Percentiles rank a stretch among this genome's conserved stretches.
These are phyloP conservation scores for Acarospora socialis DNA, from an alignment of 2,329 filamentous ascomycete genomes.

Conservation along the genomic window DNA sequence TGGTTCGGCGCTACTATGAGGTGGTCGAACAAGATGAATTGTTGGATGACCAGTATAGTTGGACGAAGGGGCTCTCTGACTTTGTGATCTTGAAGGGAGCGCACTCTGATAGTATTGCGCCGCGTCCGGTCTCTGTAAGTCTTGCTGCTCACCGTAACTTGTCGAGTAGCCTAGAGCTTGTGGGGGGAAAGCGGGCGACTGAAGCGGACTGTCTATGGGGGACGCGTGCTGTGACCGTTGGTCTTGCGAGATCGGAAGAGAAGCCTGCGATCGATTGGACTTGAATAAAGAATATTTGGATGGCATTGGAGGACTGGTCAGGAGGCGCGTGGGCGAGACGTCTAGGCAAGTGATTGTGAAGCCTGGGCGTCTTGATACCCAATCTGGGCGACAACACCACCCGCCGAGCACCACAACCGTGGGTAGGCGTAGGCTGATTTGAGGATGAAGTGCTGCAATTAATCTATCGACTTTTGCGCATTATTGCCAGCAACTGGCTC, in stretches of 20 bases:
- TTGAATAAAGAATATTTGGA: constrained; percentile 8
- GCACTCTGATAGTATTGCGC: constrained; percentile 5
- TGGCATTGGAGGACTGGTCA: too few species aligned
- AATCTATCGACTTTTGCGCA: too few species aligned
- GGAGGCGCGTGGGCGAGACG: too few species aligned
- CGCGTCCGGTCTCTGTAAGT: constrained; percentile 5
- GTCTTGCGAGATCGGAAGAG: constrained; percentile 8
- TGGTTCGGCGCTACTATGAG: constrained; percentile 7
- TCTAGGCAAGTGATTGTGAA: too few species aligned
- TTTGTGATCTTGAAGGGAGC: constrained; percentile 10
- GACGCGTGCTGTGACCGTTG: constrained; percentile 5
- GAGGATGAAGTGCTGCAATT: too few species aligned
- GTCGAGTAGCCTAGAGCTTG: constrained; percentile 3
- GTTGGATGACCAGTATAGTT: constrained; percentile 10
- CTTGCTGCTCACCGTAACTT: constrained; percentile 7
- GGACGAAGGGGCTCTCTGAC: constrained; percentile 8
- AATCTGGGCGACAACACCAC: too few species aligned
- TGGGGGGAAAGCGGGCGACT: constrained; percentile 9
- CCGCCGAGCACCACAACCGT: too few species aligned
- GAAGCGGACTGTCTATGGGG: constrained; percentile 12
- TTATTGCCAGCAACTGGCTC: too few species aligned
- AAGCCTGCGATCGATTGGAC: constrained; percentile 11
- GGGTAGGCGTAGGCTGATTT: too few species aligned
- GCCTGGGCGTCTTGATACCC: background rate
- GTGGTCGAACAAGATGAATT: constrained; percentile 12